phyloP scores from a whole-genome alignment of 768 basidiomycete species.

The Amanita thiersii region DNA sequence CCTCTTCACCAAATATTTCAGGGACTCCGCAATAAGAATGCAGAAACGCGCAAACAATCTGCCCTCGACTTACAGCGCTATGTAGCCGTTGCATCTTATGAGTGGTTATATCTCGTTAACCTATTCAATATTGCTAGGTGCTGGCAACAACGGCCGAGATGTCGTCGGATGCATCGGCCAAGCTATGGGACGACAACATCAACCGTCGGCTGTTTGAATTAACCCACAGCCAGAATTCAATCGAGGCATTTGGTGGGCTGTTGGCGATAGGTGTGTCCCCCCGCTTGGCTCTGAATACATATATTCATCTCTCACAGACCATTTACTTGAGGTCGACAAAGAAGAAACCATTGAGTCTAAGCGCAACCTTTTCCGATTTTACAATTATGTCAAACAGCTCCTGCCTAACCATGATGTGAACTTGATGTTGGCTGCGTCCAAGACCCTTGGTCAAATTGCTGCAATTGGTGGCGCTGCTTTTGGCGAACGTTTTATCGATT shows the following conservation, averaged over 20 bases:
- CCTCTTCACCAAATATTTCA: constrained; percentile 60
- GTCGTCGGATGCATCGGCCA: constrained; percentile 72
- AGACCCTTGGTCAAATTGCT: constrained; percentile 83
- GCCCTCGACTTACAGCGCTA: constrained; percentile 70
- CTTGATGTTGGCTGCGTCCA: constrained; percentile 93
- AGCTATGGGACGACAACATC: constrained; percentile 82
- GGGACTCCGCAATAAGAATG: constrained; percentile 53
- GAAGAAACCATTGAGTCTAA: constrained; percentile 81
- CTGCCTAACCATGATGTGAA: constrained; percentile 86
- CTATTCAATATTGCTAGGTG: constrained; percentile 38
- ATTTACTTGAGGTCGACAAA: constrained; percentile 66
- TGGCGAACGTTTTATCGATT: constrained; percentile 85
- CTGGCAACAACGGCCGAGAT: constrained; percentile 68
- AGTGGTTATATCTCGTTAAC: constrained; percentile 10
- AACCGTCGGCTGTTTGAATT: constrained; percentile 74
- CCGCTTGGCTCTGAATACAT: constrained; percentile 2
- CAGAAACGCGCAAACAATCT: constrained; percentile 57
- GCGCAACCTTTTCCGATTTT: constrained; percentile 76
- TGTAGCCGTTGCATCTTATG: constrained; percentile 33
- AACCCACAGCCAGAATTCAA: constrained; percentile 70
- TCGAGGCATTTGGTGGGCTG: constrained; percentile 81
- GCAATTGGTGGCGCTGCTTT: constrained; percentile 76
- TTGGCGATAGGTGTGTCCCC: constrained; percentile 69
- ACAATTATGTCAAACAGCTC: constrained; percentile 90
- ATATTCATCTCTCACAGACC: constrained; percentile 32